Base-by-base conservation (phyloP, 331 rosid species). In the Malus hybrid region DNA sequence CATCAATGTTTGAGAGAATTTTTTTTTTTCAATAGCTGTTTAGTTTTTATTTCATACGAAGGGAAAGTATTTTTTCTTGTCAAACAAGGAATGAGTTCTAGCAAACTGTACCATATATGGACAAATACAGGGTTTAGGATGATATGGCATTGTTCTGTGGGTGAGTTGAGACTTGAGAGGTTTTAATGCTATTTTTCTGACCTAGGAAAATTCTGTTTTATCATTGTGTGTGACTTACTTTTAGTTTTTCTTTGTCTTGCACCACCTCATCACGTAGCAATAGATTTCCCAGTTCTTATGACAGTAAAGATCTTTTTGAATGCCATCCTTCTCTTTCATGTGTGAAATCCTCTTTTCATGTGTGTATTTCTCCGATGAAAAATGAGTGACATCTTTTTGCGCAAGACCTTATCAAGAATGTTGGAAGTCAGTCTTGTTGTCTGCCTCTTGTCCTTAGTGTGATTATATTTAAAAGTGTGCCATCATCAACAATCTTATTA, bases 401-500 rank as follows among this genome's bases (percentile, higher is more conserved):
- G 18, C 55, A 74, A 71, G 48, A 79, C 71, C 60, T 50, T 55
- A 14, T 7, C 5, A 67, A 27, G 42, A 27, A 10, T 65, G 67
- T 68, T 68, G 36, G 36, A 67, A 39, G 12, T n/a, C 7, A 14
- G 5, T 57, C 15, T 34, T 34, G 57, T 10, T 61, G 31, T 5
- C 34, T 6, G 70, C 52, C 54, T 66, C n/a, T 66, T 10, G 50
- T 6, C 9, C 24, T 16, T 11, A 76, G 65, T 69, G 69, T 64
- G 60, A 82, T 24, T 68, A 48, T 24, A 72, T 44, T 81, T 39
- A 59, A 57, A 62, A 42, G 29, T 69, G 33, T 78, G 64, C 77
- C 70, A 56, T 74, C 71, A 71, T 75, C 70, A 71, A 57, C 60
- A 55, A 20, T 72, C 79, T 67, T 81, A 83, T 71, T 34, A 78